Conservation (phyloP, 2,329 filamentous ascomycete genomes). For the Fusarium sp. region DNA sequence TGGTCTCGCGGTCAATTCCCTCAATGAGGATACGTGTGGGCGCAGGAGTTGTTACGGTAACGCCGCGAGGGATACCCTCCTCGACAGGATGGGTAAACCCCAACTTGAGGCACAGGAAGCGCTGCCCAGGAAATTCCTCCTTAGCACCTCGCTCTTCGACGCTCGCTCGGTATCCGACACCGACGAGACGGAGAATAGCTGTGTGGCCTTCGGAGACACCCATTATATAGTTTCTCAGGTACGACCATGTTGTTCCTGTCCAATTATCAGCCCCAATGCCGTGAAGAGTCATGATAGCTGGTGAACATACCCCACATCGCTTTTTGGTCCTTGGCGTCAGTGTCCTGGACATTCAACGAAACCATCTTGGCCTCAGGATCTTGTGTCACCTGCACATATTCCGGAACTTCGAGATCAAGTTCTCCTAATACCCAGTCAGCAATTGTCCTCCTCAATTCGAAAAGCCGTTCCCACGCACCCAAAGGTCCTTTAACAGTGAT, state of each 20-base stretch:
- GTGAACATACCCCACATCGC: constrained; percentile 89
- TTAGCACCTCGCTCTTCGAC: constrained; percentile 82
- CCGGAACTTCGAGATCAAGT: constrained; percentile 81
- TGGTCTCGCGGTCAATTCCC: constrained; percentile 84
- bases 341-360: constrained; percentile 77
- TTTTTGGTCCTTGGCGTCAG: constrained; percentile 77
- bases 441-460: neutral
- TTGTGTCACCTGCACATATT: constrained; percentile 79
- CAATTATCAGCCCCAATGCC: constrained; percentile 19
- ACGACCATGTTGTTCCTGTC: constrained; percentile 87
- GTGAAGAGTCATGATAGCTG: neutral
- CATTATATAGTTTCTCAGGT: constrained; percentile 89
- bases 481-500: constrained; percentile 85
- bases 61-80: constrained; percentile 82
- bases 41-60: constrained; percentile 88
- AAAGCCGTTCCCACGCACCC: constrained; percentile 62
- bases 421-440: constrained; percentile 66
- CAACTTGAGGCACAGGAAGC: constrained; percentile 93
- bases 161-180: constrained; percentile 93
- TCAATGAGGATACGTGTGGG: constrained; percentile 93
- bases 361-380: constrained; percentile 74
- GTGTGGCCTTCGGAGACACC: constrained; percentile 98
- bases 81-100: constrained; percentile 97
- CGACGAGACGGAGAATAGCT: constrained; percentile 90
- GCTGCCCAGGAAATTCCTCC: constrained; percentile 82